phyloP scores from a whole-genome alignment of 192 early-diverging fungal species.

The Coemansia asiatica region DNA sequence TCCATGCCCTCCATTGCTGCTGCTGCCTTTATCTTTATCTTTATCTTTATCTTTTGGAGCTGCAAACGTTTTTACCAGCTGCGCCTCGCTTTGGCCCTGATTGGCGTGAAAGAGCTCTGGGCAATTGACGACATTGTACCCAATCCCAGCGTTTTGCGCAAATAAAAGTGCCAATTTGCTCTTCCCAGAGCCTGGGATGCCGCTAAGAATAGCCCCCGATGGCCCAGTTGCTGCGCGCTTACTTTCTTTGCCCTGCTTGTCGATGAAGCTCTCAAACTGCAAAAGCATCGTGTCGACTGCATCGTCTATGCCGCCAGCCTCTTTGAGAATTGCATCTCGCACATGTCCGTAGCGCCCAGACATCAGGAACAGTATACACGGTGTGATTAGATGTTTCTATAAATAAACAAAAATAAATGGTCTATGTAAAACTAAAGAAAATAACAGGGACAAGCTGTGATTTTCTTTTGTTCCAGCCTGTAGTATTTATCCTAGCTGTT shows the following conservation, averaged over 20 bases:
- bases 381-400: not conserved
- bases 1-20: not conserved
- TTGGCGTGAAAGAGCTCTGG: constrained; percentile 47
- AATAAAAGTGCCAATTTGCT: constrained; percentile 38
- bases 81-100: constrained; percentile 44
- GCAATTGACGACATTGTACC: constrained; percentile 33
- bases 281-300: constrained; percentile 30
- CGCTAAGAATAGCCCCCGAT: constrained; percentile 41
- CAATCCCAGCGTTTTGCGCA: constrained; percentile 20
- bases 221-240: constrained; percentile 8
- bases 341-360: constrained; percentile 10
- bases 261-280: constrained; percentile 24
- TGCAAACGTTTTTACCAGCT: constrained; percentile 28
- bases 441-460: not conserved
- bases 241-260: not conserved
- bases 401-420: not conserved
- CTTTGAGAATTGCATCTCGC: constrained; percentile 3
- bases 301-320: constrained; percentile 40
- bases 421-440: not conserved
- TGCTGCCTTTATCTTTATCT: not conserved
- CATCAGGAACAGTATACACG: not conserved
- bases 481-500: not conserved
- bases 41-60: not conserved
- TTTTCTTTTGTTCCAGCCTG: not conserved
- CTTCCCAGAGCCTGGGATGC: constrained; percentile 49